Conservation (phyloP, 2,329 filamentous ascomycete genomes). For the Fusarium newnesense region DNA sequence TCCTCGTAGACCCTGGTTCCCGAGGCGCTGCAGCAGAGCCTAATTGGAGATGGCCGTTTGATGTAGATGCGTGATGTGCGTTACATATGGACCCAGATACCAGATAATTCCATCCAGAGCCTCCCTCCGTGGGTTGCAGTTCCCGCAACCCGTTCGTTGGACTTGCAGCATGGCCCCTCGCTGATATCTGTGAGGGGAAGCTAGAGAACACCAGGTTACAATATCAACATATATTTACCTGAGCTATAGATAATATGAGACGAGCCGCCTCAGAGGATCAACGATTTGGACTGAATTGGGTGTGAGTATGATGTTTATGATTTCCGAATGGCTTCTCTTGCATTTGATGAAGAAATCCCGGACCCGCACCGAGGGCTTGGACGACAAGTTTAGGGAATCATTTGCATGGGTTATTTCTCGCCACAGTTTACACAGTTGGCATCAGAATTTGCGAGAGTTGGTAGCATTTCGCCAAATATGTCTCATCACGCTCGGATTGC, state of each 20-base stretch:
- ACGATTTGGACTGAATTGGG: not conserved
- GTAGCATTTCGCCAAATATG: not conserved
- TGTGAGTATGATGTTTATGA: not conserved
- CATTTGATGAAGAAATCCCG: slow-evolving; percentile 9
- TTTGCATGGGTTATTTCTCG: slow-evolving; percentile 1
- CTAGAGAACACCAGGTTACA: slow-evolving; percentile 2
- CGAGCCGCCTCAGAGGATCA: slow-evolving; percentile 18
- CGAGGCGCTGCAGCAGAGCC: slow-evolving; percentile 32
- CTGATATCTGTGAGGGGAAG: not conserved
- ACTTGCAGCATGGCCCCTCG: slow-evolving; percentile 4
- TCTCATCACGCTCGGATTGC: not conserved
- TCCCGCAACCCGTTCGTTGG: slow-evolving; percentile 21
- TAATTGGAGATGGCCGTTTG: slow-evolving; percentile 35
- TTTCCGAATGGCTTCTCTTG: slow-evolving; percentile 15
- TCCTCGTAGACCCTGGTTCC: slow-evolving; percentile 4
- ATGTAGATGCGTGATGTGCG: slow-evolving; percentile 18
- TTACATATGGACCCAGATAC: slow-evolving; percentile 30
- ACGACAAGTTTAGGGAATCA: not conserved
- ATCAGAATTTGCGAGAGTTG: not conserved
- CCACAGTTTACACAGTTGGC: slow-evolving; percentile 7
- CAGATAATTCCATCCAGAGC: slow-evolving; percentile 19
- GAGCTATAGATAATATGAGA: slow-evolving; percentile 17
- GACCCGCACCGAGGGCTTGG: slow-evolving; percentile 10
- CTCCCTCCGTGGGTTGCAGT: slow-evolving; percentile 10
- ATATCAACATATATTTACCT: slow-evolving; percentile 5